Conservation (phyloP, 306 rosid species). For the Prunus salicina region DNA sequence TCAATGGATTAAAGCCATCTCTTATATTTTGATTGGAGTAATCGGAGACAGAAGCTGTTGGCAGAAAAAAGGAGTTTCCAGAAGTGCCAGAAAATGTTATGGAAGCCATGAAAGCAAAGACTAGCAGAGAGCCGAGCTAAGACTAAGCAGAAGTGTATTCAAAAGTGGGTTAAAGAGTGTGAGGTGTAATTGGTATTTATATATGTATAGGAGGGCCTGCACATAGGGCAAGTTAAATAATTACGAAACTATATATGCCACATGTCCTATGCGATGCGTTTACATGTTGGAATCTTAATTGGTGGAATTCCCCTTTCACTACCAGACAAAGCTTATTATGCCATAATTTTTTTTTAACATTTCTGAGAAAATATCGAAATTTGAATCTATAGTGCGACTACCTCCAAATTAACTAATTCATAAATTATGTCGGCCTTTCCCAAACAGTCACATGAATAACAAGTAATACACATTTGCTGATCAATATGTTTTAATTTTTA, state of each 20-base stretch:
- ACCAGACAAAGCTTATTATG: conserved; percentile 30
- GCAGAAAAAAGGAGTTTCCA: conserved; percentile 24
- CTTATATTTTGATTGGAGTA: neutral
- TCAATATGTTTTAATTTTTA: too few relatives aligned
- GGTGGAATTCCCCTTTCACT: conserved; percentile 55
- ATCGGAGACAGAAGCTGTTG: conserved; percentile 25
- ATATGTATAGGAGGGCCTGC: conserved; percentile 13
- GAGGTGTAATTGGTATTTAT: conserved; percentile 10
- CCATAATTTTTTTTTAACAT: too few relatives aligned
- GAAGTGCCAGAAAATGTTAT: conserved; percentile 15
- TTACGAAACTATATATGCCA: conserved; percentile 7
- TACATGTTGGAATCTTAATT: conserved; percentile 43
- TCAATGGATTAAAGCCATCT: conserved; percentile 16
- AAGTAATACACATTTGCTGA: too few relatives aligned
- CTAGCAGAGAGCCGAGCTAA: neutral
- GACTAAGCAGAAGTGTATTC: neutral
- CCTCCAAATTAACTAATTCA: neutral
- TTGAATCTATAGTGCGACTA: neutral
- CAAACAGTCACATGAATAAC: too few relatives aligned
- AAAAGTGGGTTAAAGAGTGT: conserved; percentile 2
- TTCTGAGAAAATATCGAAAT: too few relatives aligned
- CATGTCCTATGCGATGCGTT: neutral
- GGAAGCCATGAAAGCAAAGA: conserved; percentile 43
- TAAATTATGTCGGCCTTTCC: too few relatives aligned
- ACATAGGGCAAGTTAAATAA: neutral